Percentiles rank a stretch among this genome's conserved stretches.
Evolutionary conservation across 176 grass and related monocot genomes (phyloP).

Genomic region (Saccharum officinarum): DNA sequence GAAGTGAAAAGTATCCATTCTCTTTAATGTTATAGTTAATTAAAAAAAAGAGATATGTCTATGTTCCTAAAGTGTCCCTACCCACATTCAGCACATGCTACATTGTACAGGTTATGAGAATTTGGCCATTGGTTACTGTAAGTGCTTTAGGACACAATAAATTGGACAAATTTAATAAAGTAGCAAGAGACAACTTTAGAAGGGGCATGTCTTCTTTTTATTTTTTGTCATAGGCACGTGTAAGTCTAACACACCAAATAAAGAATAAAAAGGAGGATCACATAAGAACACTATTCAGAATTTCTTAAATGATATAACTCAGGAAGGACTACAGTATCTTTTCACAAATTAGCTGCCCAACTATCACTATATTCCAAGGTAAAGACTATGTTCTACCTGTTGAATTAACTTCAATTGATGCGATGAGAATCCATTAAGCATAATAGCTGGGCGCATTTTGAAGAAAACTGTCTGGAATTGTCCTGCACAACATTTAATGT

Average conservation of each 20-base stretch:
- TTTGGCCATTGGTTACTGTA: background rate
- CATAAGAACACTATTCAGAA: background rate
- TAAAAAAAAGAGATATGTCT: background rate
- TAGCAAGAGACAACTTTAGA: background rate
- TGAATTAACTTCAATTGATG: constrained; percentile 82
- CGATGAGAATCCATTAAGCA: constrained; percentile 74
- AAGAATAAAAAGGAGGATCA: background rate
- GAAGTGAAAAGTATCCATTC: background rate
- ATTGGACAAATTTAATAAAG: background rate
- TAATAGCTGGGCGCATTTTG: constrained; percentile 75
- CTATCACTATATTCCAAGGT: background rate
- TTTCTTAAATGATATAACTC: background rate
- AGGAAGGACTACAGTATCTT: background rate
- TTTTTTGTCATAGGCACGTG: background rate
- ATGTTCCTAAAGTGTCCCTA: background rate
- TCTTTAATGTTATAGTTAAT: background rate
- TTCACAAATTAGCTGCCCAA: constrained; percentile 12
- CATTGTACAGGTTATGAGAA: background rate
- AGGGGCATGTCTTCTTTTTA: background rate
- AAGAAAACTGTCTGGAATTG: constrained; percentile 82
- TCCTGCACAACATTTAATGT: constrained; percentile 19
- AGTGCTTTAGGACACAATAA: background rate
- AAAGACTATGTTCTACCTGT: constrained; percentile 55
- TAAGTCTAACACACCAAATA: background rate
- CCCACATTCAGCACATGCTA: background rate